Evolutionary conservation across 106 monocot species (phyloP).

Genomic region (Xerophyta viscosa): DNA sequence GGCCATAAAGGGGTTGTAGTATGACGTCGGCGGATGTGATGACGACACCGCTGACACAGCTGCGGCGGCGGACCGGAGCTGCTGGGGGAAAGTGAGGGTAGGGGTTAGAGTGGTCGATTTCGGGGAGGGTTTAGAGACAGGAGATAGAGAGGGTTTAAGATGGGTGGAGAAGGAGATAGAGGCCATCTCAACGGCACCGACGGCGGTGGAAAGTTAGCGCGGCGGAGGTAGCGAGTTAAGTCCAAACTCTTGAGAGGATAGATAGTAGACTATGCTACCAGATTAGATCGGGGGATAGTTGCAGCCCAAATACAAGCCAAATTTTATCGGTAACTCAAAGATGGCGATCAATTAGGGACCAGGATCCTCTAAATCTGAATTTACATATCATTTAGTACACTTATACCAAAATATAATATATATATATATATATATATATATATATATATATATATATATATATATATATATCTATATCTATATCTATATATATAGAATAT

Average conservation of each 20-base stretch:
- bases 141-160: conserved; percentile 20
- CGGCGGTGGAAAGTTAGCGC: neutral
- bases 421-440: too few species aligned
- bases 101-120: conserved; percentile 4
- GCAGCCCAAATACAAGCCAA: too few species aligned
- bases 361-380: too few species aligned
- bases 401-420: too few species aligned
- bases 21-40: conserved; percentile 3
- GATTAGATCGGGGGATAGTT: neutral
- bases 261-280: neutral
- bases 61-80: conserved; percentile 6
- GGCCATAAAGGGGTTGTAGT: conserved; percentile 3
- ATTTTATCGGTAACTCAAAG: too few species aligned
- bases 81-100: conserved; percentile 8
- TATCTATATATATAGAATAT: too few species aligned
- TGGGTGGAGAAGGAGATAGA: conserved; percentile 52
- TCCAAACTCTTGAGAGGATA: too few species aligned
- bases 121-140: neutral
- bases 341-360: too few species aligned
- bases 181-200: conserved; percentile 25
- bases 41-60: conserved; percentile 3
- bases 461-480: too few species aligned
- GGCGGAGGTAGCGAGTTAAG: neutral
- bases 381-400: too few species aligned
- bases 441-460: too few species aligned